Evolutionary conservation across 495 filamentous ascomycete species (phyloP).

Genomic region (Melanomma pulvis-pyrius): DNA sequence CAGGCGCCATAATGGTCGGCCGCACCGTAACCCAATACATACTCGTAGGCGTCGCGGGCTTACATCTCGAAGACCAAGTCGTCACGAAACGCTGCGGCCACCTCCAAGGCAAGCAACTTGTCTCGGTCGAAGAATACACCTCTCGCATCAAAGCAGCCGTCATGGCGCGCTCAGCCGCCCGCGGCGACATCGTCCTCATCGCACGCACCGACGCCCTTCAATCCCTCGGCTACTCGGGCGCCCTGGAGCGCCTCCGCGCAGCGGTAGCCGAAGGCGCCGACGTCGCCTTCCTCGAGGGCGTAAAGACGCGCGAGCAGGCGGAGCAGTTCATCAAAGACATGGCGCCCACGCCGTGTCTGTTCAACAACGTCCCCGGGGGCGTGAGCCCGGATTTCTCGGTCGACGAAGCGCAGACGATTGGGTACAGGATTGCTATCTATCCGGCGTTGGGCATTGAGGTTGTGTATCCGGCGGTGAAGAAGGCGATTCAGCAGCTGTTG

Average conservation of each 20-base stretch:
- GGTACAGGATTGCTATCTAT: constrained; percentile 64
- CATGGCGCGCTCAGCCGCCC: constrained; percentile 52
- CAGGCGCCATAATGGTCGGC: constrained; percentile 58
- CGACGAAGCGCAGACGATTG: constrained; percentile 61
- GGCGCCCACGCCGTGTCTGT: constrained; percentile 59
- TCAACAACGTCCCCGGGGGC: constrained; percentile 68
- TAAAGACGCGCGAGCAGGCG: constrained; percentile 59
- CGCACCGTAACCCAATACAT: constrained; percentile 66
- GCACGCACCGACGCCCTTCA: constrained; percentile 71
- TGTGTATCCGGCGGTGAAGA: constrained; percentile 36
- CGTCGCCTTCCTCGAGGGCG: constrained; percentile 66
- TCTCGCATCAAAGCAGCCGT: constrained; percentile 54
- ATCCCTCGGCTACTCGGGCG: constrained; percentile 64
- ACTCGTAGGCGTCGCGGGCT: constrained; percentile 66
- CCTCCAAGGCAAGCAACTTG: constrained; percentile 60
- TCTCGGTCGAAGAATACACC: constrained; percentile 55
- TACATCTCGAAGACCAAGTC: constrained; percentile 75
- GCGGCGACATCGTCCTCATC: constrained; percentile 66
- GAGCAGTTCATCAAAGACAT: constrained; percentile 57
- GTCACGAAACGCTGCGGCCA: constrained; percentile 58
- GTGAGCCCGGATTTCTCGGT: constrained; percentile 60
- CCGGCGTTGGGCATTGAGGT: constrained; percentile 38
- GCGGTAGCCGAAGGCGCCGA: constrained; percentile 64
- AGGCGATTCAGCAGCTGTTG: constrained; percentile 34
- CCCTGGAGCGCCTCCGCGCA: constrained; percentile 57